A percentile compares a stretch with the other conserved stretches of the same genome.
phyloP scores from a whole-genome alignment of 352 stramenopile species.

The Pythium rhizo-oryzae region DNA sequence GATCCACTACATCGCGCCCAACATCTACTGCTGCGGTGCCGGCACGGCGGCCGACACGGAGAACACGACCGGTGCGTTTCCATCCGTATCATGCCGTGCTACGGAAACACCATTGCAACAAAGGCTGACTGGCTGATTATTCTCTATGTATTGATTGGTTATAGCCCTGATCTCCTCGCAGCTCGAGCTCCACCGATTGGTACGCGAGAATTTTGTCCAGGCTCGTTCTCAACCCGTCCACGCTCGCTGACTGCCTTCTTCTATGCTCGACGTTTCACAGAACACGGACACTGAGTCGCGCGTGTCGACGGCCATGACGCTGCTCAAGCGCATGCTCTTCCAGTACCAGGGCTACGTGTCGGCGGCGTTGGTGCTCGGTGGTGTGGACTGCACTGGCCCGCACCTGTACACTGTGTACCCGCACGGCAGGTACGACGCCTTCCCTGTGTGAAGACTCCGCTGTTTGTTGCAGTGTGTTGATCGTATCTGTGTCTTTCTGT shows the following conservation, averaged over 20 bases:
- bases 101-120: neutral
- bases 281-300: slow-evolving; percentile 88
- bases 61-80: slow-evolving; percentile 72
- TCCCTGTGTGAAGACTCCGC: neutral
- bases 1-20: slow-evolving; percentile 99
- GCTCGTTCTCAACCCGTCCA: neutral
- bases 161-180: slow-evolving; percentile 81
- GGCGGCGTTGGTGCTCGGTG: slow-evolving; percentile 97
- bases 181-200: slow-evolving; percentile 95
- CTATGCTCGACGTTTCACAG: slow-evolving; percentile 28
- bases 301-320: slow-evolving; percentile 96
- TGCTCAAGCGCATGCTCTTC: slow-evolving; percentile 98
- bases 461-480: neutral
- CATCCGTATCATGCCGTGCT: neutral
- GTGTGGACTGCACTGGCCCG: slow-evolving; percentile 94
- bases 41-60: slow-evolving; percentile 98
- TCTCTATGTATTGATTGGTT: neutral
- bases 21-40: slow-evolving; percentile 99
- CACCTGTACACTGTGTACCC: slow-evolving; percentile 99
- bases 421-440: slow-evolving; percentile 80
- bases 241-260: slow-evolving; percentile 1
- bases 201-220: slow-evolving; percentile 36
- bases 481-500: slow-evolving; percentile 3
- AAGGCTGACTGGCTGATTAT: too few relatives aligned
- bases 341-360: slow-evolving; percentile 96